A percentile compares a stretch with the other conserved stretches of the same genome.
phyloP scores from a whole-genome alignment of 2,329 filamentous ascomycete species.

The Onygenales sp. region DNA sequence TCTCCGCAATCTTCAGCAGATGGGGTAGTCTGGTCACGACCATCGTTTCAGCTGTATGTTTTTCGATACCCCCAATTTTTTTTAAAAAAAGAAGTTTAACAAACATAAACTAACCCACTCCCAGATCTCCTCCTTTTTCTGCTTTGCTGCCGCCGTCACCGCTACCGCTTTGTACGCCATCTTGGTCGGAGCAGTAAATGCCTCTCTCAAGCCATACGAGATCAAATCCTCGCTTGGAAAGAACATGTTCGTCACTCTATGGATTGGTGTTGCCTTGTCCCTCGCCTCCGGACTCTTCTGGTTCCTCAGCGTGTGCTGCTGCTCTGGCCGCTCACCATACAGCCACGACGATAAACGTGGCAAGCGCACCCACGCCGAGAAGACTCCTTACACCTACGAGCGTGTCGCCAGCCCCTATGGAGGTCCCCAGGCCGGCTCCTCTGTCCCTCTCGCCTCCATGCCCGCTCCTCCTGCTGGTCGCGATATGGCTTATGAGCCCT shows the following conservation, averaged over 20 bases:
- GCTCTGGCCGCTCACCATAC: slow-evolving; percentile 54
- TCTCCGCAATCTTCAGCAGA: slow-evolving; percentile 75
- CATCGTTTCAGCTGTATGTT: slow-evolving; percentile 58
- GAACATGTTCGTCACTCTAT: slow-evolving; percentile 61
- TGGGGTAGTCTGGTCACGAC: slow-evolving; percentile 75
- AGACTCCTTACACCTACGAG: slow-evolving; percentile 54
- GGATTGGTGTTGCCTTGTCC: slow-evolving; percentile 72
- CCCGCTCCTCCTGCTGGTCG: not conserved
- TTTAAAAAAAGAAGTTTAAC: not conserved
- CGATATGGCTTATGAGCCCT: slow-evolving; percentile 12
- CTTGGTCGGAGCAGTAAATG: slow-evolving; percentile 59
- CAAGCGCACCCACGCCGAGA: slow-evolving; percentile 42
- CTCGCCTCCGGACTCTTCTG: slow-evolving; percentile 76
- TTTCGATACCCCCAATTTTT: not conserved
- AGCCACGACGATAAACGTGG: slow-evolving; percentile 24
- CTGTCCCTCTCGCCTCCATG: slow-evolving; percentile 8
- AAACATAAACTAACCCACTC: slow-evolving; percentile 10
- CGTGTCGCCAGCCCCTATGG: slow-evolving; percentile 31
- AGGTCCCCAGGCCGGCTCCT: not conserved
- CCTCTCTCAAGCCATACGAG: slow-evolving; percentile 59
- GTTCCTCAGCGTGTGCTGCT: slow-evolving; percentile 87
- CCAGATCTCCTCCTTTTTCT: slow-evolving; percentile 45
- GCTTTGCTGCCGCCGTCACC: slow-evolving; percentile 58
- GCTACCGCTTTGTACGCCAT: slow-evolving; percentile 65
- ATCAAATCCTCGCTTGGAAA: slow-evolving; percentile 58